phyloP scores from a whole-genome alignment of 768 basidiomycete genomes.

The Lentinula sp. region DNA sequence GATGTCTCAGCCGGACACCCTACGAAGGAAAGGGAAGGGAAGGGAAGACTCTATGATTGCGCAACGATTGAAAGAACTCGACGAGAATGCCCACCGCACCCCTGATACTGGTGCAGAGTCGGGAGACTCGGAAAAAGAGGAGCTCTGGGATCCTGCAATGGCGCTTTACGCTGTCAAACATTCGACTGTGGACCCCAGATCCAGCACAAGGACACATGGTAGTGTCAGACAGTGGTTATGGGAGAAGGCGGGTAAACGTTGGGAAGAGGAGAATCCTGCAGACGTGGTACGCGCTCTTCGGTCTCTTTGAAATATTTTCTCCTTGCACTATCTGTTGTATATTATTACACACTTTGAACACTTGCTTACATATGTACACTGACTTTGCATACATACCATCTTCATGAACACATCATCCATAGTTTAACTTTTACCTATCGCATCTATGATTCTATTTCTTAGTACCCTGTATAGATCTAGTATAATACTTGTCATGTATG shows the following conservation, averaged over 20 bases:
- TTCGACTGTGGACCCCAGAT: neutral
- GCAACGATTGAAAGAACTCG: neutral
- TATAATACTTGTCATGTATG: no score
- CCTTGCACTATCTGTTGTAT: neutral
- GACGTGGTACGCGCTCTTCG: slow-evolving; percentile 28
- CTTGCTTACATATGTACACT: neutral
- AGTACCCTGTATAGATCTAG: neutral
- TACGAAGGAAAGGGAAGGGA: neutral
- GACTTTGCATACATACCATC: neutral
- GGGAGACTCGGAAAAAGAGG: neutral
- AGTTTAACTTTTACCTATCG: neutral
- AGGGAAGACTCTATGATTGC: neutral
- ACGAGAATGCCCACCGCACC: neutral
- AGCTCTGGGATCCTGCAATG: slow-evolving; percentile 1
- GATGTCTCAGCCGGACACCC: neutral
- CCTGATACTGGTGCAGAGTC: neutral
- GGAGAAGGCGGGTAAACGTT: slow-evolving; percentile 31
- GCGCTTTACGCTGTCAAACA: neutral
- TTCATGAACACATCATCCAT: neutral
- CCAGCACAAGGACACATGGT: slow-evolving; percentile 8
- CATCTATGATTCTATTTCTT: neutral
- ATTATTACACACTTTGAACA: neutral
- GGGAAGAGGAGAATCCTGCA: slow-evolving; percentile 28
- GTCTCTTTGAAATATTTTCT: slow-evolving; percentile 14
- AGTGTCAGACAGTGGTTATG: slow-evolving; percentile 31